phyloP scores from a whole-genome alignment of 2,329 filamentous ascomycete genomes.

The Curvularia spicifera region DNA sequence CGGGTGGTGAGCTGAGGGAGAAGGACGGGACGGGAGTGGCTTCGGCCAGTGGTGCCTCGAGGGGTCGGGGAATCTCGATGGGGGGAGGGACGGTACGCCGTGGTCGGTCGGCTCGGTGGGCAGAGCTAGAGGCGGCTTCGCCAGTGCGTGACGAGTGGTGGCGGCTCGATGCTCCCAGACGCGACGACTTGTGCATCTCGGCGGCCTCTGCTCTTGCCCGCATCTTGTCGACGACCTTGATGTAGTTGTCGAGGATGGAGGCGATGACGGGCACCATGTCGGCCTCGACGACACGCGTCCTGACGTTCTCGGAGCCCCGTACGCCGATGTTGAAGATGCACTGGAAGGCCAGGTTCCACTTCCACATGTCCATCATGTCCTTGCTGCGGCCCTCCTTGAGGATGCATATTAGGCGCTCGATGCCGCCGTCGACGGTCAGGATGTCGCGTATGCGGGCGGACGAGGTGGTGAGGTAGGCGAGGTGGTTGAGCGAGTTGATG shows the following conservation, averaged over 20 bases:
- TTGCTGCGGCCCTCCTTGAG: constrained; percentile 96
- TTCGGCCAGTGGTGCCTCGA: constrained; percentile 63
- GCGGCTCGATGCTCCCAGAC: constrained; percentile 47
- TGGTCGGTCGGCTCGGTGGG: constrained; percentile 53
- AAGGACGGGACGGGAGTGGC: constrained; percentile 68
- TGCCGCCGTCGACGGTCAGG: constrained; percentile 96
- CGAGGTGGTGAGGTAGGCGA: constrained; percentile 96
- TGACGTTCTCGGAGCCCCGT: constrained; percentile 89
- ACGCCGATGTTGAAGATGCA: constrained; percentile 99
- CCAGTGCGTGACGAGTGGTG: constrained; percentile 52
- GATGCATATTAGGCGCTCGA: constrained; percentile 95
- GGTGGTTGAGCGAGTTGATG: constrained; percentile 98
- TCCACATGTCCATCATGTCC: constrained; percentile 99
- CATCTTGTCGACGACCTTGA: constrained; percentile 92
- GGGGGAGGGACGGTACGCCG: constrained; percentile 84
- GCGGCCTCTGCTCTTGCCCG: constrained; percentile 82
- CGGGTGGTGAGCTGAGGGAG: constrained; percentile 72
- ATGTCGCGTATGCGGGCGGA: constrained; percentile 98
- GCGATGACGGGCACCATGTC: constrained; percentile 99
- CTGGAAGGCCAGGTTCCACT: constrained; percentile 99
- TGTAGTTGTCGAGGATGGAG: constrained; percentile 97
- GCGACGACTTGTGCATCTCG: constrained; percentile 70
- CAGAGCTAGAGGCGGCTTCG: constrained; percentile 44
- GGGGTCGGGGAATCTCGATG: constrained; percentile 71
- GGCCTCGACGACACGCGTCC: constrained; percentile 94